phyloP scores from a whole-genome alignment of 2,329 filamentous ascomycete genomes.

The Capronia coronata region DNA sequence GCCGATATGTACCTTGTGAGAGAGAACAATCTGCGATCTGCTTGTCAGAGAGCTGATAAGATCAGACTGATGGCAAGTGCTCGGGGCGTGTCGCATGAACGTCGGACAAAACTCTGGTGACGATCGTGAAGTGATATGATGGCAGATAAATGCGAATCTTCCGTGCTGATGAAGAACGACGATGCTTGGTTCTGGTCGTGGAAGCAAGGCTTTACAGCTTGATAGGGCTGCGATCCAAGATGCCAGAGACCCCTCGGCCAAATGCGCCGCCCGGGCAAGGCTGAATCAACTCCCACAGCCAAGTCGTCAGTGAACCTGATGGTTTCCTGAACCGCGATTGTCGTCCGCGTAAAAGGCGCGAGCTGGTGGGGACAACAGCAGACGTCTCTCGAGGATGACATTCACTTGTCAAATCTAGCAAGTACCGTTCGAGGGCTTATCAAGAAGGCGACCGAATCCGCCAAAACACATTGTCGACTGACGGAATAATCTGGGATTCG shows the following conservation, averaged over 20 bases:
- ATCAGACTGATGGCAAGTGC: neutral
- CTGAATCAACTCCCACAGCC: constrained; percentile 3
- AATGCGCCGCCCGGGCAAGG: neutral
- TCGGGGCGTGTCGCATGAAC: neutral
- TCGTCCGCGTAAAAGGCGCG: neutral
- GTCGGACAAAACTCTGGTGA: neutral
- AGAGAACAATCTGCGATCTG: neutral
- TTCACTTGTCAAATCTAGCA: constrained; percentile 1
- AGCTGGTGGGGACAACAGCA: neutral
- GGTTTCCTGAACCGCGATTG: neutral
- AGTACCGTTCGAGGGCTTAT: constrained; percentile 4
- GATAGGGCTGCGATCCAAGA: neutral
- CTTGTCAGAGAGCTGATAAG: neutral
- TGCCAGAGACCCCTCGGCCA: neutral
- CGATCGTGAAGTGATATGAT: neutral
- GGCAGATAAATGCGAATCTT: neutral
- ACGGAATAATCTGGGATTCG: constrained; percentile 1
- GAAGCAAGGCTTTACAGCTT: neutral
- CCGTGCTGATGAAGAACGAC: neutral
- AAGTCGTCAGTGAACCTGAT: neutral
- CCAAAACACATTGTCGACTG: constrained; percentile 6
- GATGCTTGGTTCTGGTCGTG: neutral
- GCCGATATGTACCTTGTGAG: neutral
- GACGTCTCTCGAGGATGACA: neutral
- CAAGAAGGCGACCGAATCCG: constrained; percentile 6